Conservation (phyloP, 2,329 filamentous ascomycete species). For the Colletotrichum noveboracense region DNA sequence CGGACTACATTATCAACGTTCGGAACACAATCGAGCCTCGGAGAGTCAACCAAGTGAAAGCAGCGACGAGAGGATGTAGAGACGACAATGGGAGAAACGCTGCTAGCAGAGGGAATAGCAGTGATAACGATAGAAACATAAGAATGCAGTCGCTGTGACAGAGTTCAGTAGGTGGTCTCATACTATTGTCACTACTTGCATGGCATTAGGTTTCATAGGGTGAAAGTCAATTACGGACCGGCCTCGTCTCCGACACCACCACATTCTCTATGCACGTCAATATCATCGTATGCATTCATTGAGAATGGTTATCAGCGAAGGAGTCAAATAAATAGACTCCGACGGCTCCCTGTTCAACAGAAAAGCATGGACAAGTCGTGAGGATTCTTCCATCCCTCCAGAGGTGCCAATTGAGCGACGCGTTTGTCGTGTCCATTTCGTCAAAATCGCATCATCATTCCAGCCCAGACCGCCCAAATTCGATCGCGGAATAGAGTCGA, state of each 20-base stretch:
- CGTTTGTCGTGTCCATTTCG: neutral
- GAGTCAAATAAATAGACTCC: neutral
- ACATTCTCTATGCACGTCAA: neutral
- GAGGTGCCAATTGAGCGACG: neutral
- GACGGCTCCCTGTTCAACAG: neutral
- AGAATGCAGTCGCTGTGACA: neutral
- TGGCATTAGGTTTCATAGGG: neutral
- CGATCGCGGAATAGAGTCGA: fast-evolving
- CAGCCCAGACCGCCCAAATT: neutral
- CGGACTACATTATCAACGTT: fast-evolving
- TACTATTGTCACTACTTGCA: neutral
- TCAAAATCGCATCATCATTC: neutral
- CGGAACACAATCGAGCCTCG: neutral
- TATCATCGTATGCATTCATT: neutral
- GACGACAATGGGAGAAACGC: neutral
- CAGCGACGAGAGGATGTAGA: neutral
- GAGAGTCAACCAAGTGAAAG: neutral
- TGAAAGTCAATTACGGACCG: neutral
- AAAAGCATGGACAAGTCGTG: neutral
- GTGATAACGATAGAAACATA: neutral
- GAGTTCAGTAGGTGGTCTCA: neutral
- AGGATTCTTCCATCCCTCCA: neutral
- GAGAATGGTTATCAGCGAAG: neutral
- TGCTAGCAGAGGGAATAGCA: neutral
- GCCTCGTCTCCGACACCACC: neutral